These are phyloP conservation scores for Blastobotrys aristatus DNA, from an alignment of 1,139 yeast species.

Conservation along the genomic window DNA sequence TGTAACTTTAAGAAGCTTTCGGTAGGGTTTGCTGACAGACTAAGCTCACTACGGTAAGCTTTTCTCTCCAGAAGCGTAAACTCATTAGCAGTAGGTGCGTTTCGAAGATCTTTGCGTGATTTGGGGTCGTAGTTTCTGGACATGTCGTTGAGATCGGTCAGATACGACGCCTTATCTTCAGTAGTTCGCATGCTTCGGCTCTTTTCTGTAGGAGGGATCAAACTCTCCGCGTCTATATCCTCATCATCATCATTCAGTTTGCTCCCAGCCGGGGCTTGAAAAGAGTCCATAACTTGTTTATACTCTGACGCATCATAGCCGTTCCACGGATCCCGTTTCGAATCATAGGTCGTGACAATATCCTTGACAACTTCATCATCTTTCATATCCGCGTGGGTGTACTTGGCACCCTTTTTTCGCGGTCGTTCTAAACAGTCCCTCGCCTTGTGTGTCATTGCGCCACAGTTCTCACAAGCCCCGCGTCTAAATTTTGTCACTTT, in stretches of 20 bases:
- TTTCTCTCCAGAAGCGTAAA: constrained; percentile 49
- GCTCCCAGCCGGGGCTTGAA: constrained; percentile 7
- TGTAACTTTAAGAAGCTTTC: constrained; percentile 45
- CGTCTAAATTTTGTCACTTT: constrained; percentile 35
- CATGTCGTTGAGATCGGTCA: constrained; percentile 36
- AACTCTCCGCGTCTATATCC: constrained; percentile 14
- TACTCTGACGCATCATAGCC: constrained; percentile 64
- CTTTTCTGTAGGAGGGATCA: constrained; percentile 13
- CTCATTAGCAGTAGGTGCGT: constrained; percentile 32
- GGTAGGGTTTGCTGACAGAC: constrained; percentile 59
- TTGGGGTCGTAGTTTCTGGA: constrained; percentile 49
- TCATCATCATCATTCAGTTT: constrained; percentile 16
- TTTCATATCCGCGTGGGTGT: constrained; percentile 30
- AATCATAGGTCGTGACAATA: constrained; percentile 46
- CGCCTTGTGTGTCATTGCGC: constrained; percentile 43
- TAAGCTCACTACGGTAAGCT: constrained; percentile 32
- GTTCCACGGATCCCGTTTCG: constrained; percentile 73
- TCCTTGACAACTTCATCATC: constrained; percentile 31
- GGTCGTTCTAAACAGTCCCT: constrained; percentile 52
- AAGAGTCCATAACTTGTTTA: constrained; percentile 42
- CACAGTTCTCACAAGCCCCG: constrained; percentile 51
- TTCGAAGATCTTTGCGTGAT: constrained; percentile 50
- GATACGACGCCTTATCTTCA: constrained; percentile 50
- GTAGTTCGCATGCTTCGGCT: constrained; percentile 41
- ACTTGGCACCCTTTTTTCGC: constrained; percentile 38